Evolutionary conservation across 2,329 filamentous ascomycete species (phyloP), one percentile per base, ranked within the genome.

Genomic region (Rhynchosporium agropyri): DNA sequence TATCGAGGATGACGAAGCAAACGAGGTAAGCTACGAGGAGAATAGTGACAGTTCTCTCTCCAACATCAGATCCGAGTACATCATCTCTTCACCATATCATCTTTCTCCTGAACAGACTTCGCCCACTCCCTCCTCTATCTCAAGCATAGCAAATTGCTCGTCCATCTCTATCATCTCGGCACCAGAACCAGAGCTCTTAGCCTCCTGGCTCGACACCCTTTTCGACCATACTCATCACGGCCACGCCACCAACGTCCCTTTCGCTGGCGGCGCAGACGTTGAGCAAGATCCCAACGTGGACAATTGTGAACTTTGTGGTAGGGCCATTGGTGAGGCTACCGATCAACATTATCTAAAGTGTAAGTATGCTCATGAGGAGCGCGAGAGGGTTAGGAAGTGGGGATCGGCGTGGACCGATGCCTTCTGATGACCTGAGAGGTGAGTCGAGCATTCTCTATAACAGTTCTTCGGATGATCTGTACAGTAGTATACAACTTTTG

Each of bases 331-430:
- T 33, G 60, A 64, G 48, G 38, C 59, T 1, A 64, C 48, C 50
- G 48, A 65, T 57, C 68, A 67, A 31, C 64, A 69, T 49, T 48
- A 66, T 3, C 40, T 67, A 20, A 61, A 58, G 33, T 69, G 68
- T 45, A 56, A 56, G 51, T 67, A 63, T 49, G 66, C 66, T 5
- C 63, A 66, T 58, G 64, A 69, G 10, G 67, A 68, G 42, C 33
- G 45, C 28, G 56, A 62, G 31, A 46, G 48, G 20, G 28, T 38
- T 33, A 13, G 31, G 3, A 13, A 26, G 36, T 54, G 51, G 33
- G 33, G 36, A 28, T 4, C 51, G 20, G 9, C n/a, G 5, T 54
- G 20, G n/a, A 38, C 1, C 15, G 5, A 33, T 13, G 3, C 1
- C 7, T 9, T 8, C 15, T 8, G 43, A 46, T 13, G 51, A 28